Conservation (phyloP, 192 early-diverging fungal species). For the Gonapodya prolifera region DNA sequence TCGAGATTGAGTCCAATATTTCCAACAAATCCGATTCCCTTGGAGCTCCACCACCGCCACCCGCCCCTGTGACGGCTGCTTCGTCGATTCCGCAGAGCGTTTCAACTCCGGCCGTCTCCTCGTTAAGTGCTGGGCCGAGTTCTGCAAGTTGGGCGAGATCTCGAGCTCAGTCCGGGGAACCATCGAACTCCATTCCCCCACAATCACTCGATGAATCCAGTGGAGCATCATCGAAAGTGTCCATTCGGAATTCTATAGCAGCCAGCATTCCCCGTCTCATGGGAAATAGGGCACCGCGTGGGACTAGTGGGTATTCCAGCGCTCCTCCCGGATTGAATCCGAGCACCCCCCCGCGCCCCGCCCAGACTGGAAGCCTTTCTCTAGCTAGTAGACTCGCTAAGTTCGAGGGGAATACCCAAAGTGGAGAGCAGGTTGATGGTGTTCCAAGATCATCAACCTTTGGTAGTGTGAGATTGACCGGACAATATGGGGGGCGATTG, state of each 20-base stretch:
- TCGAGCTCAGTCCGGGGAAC: neutral
- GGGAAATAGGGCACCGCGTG: neutral
- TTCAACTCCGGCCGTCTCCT: neutral
- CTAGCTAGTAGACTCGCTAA: neutral
- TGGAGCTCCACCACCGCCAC: neutral
- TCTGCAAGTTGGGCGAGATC: neutral
- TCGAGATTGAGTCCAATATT: neutral
- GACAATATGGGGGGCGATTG: neutral
- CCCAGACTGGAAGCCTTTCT: neutral
- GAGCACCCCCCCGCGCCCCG: too few relatives aligned
- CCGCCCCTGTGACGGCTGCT: neutral
- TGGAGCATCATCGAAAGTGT: neutral
- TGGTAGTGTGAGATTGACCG: neutral
- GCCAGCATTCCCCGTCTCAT: neutral
- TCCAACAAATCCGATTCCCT: neutral
- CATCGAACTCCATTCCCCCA: neutral
- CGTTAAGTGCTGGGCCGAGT: neutral
- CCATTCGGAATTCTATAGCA: neutral
- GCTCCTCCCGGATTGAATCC: too few relatives aligned
- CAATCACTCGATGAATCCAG: neutral
- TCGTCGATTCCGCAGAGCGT: neutral
- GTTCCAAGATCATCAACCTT: neutral
- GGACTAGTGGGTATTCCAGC: too few relatives aligned
- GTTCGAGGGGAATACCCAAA: neutral
- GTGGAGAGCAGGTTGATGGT: neutral